Percentiles rank a stretch among this genome's conserved stretches.
phyloP scores from a whole-genome alignment of 352 stramenopile genomes.

The Phytophthora boehmeriae region DNA sequence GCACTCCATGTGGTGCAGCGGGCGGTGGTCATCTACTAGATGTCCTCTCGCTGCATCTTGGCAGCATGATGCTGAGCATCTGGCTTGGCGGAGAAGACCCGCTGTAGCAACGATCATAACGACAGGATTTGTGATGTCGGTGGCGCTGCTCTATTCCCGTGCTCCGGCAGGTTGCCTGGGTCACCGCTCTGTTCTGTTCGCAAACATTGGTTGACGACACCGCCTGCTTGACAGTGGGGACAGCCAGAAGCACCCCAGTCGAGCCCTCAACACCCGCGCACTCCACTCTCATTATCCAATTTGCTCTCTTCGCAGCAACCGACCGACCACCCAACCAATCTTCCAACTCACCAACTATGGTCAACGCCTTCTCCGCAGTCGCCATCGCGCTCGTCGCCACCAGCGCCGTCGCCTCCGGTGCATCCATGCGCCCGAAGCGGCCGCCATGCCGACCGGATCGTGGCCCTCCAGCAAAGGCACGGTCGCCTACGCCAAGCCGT shows the following conservation, averaged over 20 bases:
- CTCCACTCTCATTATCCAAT: slow-evolving; percentile 1
- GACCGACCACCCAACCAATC: neutral
- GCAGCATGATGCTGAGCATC: too few species aligned
- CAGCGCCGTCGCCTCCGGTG: neutral
- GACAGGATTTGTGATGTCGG: too few species aligned
- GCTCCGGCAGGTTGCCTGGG: neutral
- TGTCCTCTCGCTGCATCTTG: neutral
- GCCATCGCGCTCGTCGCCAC: slow-evolving; percentile 2
- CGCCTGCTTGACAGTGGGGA: neutral
- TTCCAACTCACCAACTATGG: neutral
- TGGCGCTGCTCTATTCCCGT: neutral
- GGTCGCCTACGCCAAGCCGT: slow-evolving; percentile 1
- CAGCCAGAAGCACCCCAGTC: neutral
- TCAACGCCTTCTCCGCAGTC: slow-evolving; percentile 4
- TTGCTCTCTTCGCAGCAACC: slow-evolving; percentile 1
- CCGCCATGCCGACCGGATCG: slow-evolving; percentile 3
- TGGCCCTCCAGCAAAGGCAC: slow-evolving; percentile 11
- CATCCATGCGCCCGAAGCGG: slow-evolving; percentile 7
- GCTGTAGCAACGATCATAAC: neutral
- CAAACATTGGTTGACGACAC: neutral
- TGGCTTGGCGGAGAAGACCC: neutral
- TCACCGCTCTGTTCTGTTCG: neutral
- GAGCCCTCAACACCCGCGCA: neutral
- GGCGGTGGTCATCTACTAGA: neutral
- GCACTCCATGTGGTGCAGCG: neutral